phyloP scores from a whole-genome alignment of 805 yeast genomes.

The Metschnikowia bowlesiae region DNA sequence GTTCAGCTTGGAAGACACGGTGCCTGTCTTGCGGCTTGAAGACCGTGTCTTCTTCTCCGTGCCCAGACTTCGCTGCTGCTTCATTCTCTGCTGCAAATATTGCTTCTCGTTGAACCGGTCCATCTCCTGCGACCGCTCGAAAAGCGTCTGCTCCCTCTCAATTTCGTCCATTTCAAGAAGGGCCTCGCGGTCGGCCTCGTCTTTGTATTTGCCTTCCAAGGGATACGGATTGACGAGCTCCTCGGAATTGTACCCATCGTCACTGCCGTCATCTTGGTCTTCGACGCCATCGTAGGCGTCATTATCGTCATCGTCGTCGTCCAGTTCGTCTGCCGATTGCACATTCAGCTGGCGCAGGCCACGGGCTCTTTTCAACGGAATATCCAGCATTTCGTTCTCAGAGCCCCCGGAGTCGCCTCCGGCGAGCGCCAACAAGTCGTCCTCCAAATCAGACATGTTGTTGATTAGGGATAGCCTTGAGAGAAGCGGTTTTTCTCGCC shows the following conservation, averaged over 20 bases:
- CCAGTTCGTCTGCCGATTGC: slow-evolving; percentile 16
- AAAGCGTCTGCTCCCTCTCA: slow-evolving; percentile 84
- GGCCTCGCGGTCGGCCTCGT: slow-evolving; percentile 67
- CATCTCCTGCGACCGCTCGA: slow-evolving; percentile 89
- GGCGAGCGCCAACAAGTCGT: slow-evolving; percentile 93
- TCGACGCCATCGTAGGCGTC: slow-evolving; percentile 14
- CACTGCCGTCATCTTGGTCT: slow-evolving; percentile 11
- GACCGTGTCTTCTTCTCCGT: slow-evolving; percentile 32
- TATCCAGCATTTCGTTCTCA: slow-evolving; percentile 35
- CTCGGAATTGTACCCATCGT: slow-evolving; percentile 26
- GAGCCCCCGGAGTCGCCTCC: slow-evolving; percentile 46
- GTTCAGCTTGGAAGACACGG: slow-evolving; percentile 37
- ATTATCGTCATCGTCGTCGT: slow-evolving; percentile 21
- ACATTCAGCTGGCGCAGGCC: slow-evolving; percentile 5
- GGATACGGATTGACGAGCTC: slow-evolving; percentile 75
- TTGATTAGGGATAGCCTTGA: not conserved
- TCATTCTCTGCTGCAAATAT: slow-evolving; percentile 78
- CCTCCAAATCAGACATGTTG: slow-evolving; percentile 79
- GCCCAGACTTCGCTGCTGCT: slow-evolving; percentile 39
- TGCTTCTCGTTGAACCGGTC: slow-evolving; percentile 82
- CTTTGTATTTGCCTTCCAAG: slow-evolving; percentile 82
- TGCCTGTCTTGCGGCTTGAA: slow-evolving; percentile 26
- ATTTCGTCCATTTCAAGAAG: slow-evolving; percentile 80
- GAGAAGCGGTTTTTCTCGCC: not conserved
- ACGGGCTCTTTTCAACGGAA: slow-evolving; percentile 29